These are phyloP conservation scores for Acanthamoeba castellanii DNA, from an alignment of 208 protist genomes.

Conservation along the genomic window DNA sequence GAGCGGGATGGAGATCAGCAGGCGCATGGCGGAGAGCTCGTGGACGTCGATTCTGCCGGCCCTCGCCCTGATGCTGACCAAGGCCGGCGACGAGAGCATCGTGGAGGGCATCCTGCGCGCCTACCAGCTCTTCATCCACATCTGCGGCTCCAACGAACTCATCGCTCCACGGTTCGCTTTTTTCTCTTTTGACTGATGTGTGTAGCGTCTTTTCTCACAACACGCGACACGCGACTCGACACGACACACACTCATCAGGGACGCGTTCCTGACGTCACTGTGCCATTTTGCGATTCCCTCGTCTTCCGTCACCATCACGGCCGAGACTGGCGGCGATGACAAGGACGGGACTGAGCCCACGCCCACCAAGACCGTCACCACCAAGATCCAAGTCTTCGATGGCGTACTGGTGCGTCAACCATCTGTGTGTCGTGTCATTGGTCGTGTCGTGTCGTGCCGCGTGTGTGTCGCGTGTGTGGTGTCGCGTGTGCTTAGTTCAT, in stretches of 20 bases:
- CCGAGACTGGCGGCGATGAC: background rate
- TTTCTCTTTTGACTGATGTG: background rate
- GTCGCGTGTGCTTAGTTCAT: background rate
- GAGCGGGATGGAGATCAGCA: conserved; percentile 46
- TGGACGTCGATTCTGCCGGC: conserved; percentile 78
- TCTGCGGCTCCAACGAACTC: conserved; percentile 80
- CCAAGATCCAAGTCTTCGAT: conserved; percentile 60
- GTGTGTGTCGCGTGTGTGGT: background rate
- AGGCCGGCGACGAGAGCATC: conserved; percentile 76
- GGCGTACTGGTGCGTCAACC: background rate
- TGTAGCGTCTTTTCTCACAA: background rate
- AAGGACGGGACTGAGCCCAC: background rate
- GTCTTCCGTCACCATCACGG: background rate
- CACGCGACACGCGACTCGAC: no score
- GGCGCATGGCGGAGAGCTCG: conserved; percentile 78
- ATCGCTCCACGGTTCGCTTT: conserved; percentile 15
- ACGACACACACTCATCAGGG: no score
- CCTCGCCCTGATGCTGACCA: conserved; percentile 78
- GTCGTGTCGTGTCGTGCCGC: background rate
- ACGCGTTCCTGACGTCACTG: conserved; percentile 82
- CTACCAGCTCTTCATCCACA: conserved; percentile 84
- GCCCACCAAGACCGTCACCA: background rate
- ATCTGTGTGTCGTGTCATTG: background rate
- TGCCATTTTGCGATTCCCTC: conserved; percentile 57
- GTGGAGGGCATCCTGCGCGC: conserved; percentile 80